Base-by-base conservation (phyloP, 208 protist genomes). In the Leishmania amazonensis region DNA sequence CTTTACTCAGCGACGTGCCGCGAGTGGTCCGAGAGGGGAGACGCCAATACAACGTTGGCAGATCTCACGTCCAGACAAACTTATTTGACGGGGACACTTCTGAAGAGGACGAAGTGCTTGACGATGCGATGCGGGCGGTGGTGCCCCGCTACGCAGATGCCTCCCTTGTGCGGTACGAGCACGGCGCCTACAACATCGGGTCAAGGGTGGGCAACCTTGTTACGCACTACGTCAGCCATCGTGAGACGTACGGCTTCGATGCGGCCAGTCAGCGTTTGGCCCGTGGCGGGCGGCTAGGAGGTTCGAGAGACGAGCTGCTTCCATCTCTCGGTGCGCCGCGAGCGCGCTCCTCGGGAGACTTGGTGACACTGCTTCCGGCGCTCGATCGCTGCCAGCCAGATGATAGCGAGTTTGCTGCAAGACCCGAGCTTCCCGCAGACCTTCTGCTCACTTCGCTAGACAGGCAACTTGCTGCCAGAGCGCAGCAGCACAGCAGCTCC, bases 141-240 rank as follows among this genome's bases (percentile, higher is more conserved):
- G 92, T 96, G 58, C 94, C 94, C 21, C 71, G 82, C 51, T 97
- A 94, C 83, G 85, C 87, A 3, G 83, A 88, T 62, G 79, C 84
- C 31, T 87, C 79, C 13, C 83, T 90, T 40, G 87, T 97, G 35
- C 89, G 94, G 17, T 97, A 96, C 80, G 92, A 91, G 31, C 80
- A 86, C 58, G 88, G 88, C n/a, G 91, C 92, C 38, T 97, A 97
- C 87, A 97, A 97, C 80, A 83, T 95, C 8, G 94, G 94, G 47
- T 94, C 90, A 2, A 83, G 80, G 70, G 81, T 77, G 35, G 87
- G 83, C 24, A 86, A 75, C 8, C 85, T 97, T 42, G 85, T 88
- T 6, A 64, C 76, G 9, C 94, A 97, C 84, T 95, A 95, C 72
- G 79, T 95, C 0, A 84, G 75, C 60, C 87, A 94, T 58, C 87